phyloP scores from a whole-genome alignment of 1,139 yeast genomes.

The Saccharomyces pastorianus region DNA sequence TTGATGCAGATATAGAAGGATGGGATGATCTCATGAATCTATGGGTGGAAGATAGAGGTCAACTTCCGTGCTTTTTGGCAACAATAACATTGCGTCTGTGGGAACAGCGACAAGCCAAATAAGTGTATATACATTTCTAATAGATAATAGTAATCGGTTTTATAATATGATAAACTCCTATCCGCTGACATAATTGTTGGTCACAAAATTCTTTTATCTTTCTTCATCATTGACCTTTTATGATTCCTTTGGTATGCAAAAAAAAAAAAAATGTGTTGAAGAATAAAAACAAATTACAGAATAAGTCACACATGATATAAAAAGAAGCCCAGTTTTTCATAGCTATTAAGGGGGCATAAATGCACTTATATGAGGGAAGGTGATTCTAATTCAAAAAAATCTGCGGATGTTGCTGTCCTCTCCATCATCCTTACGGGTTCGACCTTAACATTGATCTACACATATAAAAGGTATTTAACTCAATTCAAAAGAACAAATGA shows the following conservation, averaged over 20 bases:
- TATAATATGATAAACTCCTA: neutral
- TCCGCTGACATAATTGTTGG: neutral
- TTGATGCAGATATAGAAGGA: conserved; percentile 23
- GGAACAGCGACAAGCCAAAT: conserved; percentile 28
- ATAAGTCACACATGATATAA: neutral
- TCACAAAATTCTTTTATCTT: neutral
- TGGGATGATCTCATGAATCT: conserved; percentile 52
- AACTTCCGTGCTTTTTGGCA: conserved; percentile 73
- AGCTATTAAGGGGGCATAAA: neutral
- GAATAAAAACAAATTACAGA: neutral
- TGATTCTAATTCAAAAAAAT: conserved; percentile 1
- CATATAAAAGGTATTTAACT: conserved; percentile 34
- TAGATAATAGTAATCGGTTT: neutral
- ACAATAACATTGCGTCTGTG: conserved; percentile 63
- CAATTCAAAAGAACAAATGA: conserved; percentile 36
- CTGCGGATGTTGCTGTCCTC: conserved; percentile 21
- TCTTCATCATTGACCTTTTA: neutral
- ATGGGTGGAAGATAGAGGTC: conserved; percentile 65
- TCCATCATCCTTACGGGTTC: conserved; percentile 31
- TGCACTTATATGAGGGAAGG: neutral
- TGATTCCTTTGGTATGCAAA: neutral
- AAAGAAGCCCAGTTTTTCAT: neutral
- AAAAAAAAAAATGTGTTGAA: neutral
- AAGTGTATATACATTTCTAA: neutral
- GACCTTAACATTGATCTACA: conserved; percentile 31